Base-by-base conservation (phyloP, 2,329 filamentous ascomycete genomes). In the Pezicula carpinea region DNA sequence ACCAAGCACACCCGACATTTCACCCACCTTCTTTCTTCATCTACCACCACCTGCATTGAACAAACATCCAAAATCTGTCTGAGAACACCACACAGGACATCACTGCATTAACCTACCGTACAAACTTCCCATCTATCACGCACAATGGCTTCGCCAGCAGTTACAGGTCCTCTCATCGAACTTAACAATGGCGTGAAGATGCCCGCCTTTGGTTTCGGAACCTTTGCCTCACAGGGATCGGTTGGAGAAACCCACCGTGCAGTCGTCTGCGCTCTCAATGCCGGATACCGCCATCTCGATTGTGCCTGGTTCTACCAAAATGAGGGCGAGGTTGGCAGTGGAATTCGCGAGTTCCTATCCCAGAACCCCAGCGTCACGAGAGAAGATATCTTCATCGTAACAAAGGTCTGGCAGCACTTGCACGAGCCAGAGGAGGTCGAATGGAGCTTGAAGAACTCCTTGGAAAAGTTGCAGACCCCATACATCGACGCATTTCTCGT, bases 341-440 rank as follows among this genome's bases (percentile, higher is more conserved):
- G 86, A 11, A 76, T 95, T 47, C 79, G 80, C 61, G 83, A 87
- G 47, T 88, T 86, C 22, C 81, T 93, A 53, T 74, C 72, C 26
- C 35, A 39, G 23, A 60, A 61, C 48, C 70, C 80, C 5, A 85
- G 85, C 17, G 74, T 79, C 51, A 87, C 84, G 75, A 79, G 89
- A 51, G 79, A 86, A 64, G 87, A 95, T 48, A 69, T 95, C 52
- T 95, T 93, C 69, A 80, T 95, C 49, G 87, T 88, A 46, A 89
- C 83, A 60, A 95, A 95, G 76, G 77, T 91, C 32, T 95, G 89
- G 88, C 83, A 83, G 61, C 88, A 86, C 44, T 89, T 87, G 69
- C 84, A 86, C 67, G 54, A 72, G 65, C 59, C 60, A 4, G 80
- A 77, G 32, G 76, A 83, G 14, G 82, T 82, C 14, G 82, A 86